Evolutionary conservation across 257 asterid genomes (phyloP).

Genomic region (Ilex aquifolium): DNA sequence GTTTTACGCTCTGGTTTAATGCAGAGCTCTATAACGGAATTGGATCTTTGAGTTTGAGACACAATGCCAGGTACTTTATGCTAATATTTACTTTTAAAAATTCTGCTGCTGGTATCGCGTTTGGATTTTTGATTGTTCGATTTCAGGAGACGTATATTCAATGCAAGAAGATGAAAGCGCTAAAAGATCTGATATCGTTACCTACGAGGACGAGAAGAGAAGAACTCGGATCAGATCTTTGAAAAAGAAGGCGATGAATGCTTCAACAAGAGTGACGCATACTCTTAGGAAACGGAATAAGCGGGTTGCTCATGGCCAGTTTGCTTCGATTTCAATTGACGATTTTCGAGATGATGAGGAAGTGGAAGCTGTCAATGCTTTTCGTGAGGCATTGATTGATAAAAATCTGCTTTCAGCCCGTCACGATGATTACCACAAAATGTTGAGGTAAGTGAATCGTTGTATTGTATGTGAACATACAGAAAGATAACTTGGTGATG

Average conservation of each 20-base stretch:
- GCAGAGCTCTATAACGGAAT: slow-evolving; percentile 30
- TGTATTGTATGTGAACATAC: no score
- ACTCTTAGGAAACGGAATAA: slow-evolving; percentile 36
- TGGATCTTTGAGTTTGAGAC: slow-evolving; percentile 23
- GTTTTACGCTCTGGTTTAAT: slow-evolving; percentile 20
- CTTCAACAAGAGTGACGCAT: slow-evolving; percentile 33
- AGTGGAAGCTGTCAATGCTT: slow-evolving; percentile 59
- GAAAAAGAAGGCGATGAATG: slow-evolving; percentile 34
- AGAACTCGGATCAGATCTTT: slow-evolving; percentile 37
- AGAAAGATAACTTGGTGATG: no score
- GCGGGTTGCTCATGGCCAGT: slow-evolving; percentile 59
- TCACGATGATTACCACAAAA: slow-evolving; percentile 82
- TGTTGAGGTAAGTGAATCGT: slow-evolving; percentile 57
- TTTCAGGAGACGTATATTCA: slow-evolving; percentile 20
- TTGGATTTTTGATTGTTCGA: background rate
- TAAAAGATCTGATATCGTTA: slow-evolving; percentile 33
- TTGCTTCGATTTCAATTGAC: slow-evolving; percentile 65
- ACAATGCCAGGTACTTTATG: slow-evolving; percentile 58
- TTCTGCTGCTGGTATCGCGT: background rate
- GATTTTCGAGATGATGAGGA: slow-evolving; percentile 76
- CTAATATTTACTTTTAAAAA: background rate
- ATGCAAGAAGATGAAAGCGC: slow-evolving; percentile 34
- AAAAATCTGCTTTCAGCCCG: slow-evolving; percentile 66
- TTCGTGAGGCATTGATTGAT: slow-evolving; percentile 61
- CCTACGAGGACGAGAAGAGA: slow-evolving; percentile 43